phyloP scores from a whole-genome alignment of 306 rosid genomes.

The Cucurbita moschata region DNA sequence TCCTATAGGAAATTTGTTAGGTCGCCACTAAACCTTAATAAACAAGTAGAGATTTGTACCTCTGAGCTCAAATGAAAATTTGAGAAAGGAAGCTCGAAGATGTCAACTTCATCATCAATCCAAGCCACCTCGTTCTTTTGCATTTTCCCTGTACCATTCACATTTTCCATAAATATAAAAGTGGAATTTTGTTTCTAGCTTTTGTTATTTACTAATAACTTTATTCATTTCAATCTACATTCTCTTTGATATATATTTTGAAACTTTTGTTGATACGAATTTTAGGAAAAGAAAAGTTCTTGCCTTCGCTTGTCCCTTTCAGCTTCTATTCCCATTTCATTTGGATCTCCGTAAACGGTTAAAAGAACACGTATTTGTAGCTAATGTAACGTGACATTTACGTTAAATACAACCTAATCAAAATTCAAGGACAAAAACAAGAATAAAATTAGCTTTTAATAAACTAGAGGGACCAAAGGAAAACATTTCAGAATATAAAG shows the following conservation, averaged over 20 bases:
- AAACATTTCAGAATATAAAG: not conserved
- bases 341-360: not conserved
- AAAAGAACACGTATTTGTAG: too few relatives aligned
- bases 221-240: not conserved
- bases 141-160: not conserved
- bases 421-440: not conserved
- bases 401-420: too few relatives aligned
- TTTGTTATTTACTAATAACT: not conserved
- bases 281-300: not conserved
- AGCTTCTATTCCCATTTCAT: not conserved
- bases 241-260: not conserved
- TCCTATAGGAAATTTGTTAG: too few relatives aligned
- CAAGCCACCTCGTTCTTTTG: not conserved
- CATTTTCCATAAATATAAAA: not conserved
- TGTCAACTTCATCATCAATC: not conserved
- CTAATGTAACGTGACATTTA: too few relatives aligned
- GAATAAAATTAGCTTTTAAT: not conserved
- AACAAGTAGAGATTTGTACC: too few relatives aligned
- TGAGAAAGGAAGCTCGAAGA: not conserved
- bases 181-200: not conserved
- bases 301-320: too few relatives aligned
- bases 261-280: not conserved
- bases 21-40: too few relatives aligned
- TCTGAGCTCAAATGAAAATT: too few relatives aligned
- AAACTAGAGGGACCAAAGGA: not conserved